Percentiles rank a stretch among this genome's conserved stretches.
Evolutionary conservation across 2,329 filamentous ascomycete genomes (phyloP).

Genomic region (Penicillium sp.): DNA sequence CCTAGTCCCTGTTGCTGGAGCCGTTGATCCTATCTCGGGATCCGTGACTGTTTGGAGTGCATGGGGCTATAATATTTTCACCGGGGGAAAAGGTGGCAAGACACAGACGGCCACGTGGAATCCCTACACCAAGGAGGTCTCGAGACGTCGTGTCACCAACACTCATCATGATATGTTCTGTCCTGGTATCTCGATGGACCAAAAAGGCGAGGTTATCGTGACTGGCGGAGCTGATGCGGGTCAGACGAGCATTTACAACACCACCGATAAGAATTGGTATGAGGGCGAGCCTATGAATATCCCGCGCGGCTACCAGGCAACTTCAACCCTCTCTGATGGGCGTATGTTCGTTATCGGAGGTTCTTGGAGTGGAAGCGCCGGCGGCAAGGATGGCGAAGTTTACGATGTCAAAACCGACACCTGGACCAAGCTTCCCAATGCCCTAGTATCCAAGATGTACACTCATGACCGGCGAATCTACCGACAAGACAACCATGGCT

Average conservation of each 20-base stretch:
- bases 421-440: constrained; percentile 55
- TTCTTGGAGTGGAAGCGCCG: constrained; percentile 42
- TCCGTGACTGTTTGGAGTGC: constrained; percentile 24
- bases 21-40: constrained; percentile 20
- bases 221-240: constrained; percentile 58
- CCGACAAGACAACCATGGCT: constrained; percentile 56
- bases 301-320: constrained; percentile 58
- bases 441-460: constrained; percentile 48
- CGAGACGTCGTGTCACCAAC: constrained; percentile 23
- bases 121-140: not conserved
- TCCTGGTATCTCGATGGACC: constrained; percentile 56
- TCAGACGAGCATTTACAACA: constrained; percentile 53
- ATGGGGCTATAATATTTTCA: constrained; percentile 13
- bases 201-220: constrained; percentile 56
- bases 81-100: not conserved
- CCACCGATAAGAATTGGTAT: constrained; percentile 25
- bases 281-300: constrained; percentile 49
- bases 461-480: constrained; percentile 47
- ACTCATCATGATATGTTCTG: constrained; percentile 36
- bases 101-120: constrained; percentile 20
- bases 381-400: constrained; percentile 62
- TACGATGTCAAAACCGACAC: constrained; percentile 51
- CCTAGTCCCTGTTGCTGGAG: constrained; percentile 28
- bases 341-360: constrained; percentile 64
- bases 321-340: constrained; percentile 56